Evolutionary conservation across 768 basidiomycete species (phyloP).

Genomic region (Boletus pseudopeckii): DNA sequence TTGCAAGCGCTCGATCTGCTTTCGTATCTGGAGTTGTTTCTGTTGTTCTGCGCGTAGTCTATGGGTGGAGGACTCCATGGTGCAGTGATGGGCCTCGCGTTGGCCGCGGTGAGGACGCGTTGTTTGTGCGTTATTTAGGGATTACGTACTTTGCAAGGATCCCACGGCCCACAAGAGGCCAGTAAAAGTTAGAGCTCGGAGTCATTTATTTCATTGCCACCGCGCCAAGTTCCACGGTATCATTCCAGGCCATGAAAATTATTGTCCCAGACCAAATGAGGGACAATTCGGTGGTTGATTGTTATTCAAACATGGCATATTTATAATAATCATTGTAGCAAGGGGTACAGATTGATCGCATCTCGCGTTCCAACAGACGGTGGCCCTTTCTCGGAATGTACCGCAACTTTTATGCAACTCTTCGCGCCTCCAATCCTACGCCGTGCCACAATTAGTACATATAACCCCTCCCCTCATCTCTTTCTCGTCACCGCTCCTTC

Average conservation of each 20-base stretch:
- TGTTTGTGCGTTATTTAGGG: constrained; percentile 13
- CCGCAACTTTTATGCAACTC: no score
- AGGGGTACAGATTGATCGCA: constrained; percentile 14
- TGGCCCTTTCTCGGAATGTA: constrained; percentile 31
- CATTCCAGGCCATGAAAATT: neutral
- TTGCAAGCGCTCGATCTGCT: constrained; percentile 55
- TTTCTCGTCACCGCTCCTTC: constrained; percentile 10
- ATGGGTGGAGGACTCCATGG: constrained; percentile 56
- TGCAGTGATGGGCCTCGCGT: constrained; percentile 2
- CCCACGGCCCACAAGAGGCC: no score
- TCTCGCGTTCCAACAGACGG: constrained; percentile 9
- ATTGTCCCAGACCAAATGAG: constrained; percentile 4
- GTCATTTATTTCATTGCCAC: constrained; percentile 7
- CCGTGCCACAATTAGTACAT: constrained; percentile 30
- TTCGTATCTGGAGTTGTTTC: constrained; percentile 47
- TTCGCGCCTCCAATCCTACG: constrained; percentile 18
- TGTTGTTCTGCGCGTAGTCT: constrained; percentile 37
- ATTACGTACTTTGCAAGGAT: constrained; percentile 21
- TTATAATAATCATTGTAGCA: constrained; percentile 10
- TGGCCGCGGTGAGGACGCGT: constrained; percentile 19
- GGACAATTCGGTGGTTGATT: neutral
- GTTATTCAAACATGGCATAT: neutral
- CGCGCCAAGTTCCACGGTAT: constrained; percentile 3
- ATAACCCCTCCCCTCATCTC: constrained; percentile 16
- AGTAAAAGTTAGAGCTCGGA: constrained; percentile 4